Evolutionary conservation across 2,329 filamentous ascomycete species (phyloP), one percentile per base, ranked within the genome.

Genomic region (Stylonectria norvegica): DNA sequence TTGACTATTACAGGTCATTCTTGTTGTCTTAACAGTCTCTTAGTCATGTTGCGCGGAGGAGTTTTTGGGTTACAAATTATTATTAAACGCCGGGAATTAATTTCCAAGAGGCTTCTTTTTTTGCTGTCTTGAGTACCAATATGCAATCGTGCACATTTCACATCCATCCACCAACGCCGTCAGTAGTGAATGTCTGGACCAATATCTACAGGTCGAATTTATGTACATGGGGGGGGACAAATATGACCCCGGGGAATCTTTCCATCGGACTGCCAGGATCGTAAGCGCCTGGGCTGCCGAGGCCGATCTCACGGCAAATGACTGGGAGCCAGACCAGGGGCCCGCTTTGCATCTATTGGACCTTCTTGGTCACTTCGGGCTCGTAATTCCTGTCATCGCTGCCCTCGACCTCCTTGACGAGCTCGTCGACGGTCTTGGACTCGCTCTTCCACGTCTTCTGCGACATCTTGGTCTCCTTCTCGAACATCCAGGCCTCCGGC

Each of bases 401-500:
- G 34, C 74, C 75, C 58, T 78, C 75, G 29, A 95, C 86, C 58
- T 87, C 78, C 63, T 82, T 76, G 42, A 89, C 79, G 49, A 89
- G 81, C 55, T 71, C 71, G 65, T 93, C 87, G 72, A 89, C 88
- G 62, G 85, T 84, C 61, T 78, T 73, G 45, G 75, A 73, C 69
- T 95, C 89, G 59, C 80, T 78, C 59, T 83, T 76, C 88, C 89
- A 95, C 62, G 89, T 84, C 45, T 74, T 75, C 57, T 86, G 70
- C 49, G 79, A 85, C 85, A 93, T 90, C 75, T 95, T 95, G 56
- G 79, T 81, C 63, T 93, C 85, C 62, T 83, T 84, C 56, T 82
- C 70, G 71, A 95, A 96, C 53, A 95, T 77, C 67, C 89, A 88
- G 41, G 83, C 78, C 55, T 93, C 91, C 15, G 90, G 90, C 71